These are phyloP conservation scores for Parastagonospora avenae DNA, from an alignment of 2,329 filamentous ascomycete species.

Conservation along the genomic window DNA sequence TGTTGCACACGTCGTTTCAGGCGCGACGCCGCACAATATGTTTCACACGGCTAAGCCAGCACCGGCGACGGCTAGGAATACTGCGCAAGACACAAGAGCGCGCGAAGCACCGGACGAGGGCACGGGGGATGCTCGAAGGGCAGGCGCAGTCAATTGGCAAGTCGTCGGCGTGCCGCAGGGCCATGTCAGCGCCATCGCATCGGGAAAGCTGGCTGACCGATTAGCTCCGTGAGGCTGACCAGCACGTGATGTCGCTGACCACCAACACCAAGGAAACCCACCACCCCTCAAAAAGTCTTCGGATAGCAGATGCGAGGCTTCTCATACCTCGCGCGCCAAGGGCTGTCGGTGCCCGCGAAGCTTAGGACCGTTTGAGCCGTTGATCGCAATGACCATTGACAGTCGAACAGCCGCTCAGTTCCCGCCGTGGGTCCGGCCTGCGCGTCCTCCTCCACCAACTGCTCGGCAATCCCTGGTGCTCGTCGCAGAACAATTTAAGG, in stretches of 20 bases:
- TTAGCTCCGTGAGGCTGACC: background rate
- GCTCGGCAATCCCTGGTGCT: conserved; percentile 9
- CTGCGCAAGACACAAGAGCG: background rate
- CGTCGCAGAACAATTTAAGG: conserved; percentile 16
- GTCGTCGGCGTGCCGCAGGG: background rate
- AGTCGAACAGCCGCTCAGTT: conserved; percentile 6
- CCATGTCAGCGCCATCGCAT: background rate
- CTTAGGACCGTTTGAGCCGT: background rate
- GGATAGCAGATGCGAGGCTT: too few species aligned
- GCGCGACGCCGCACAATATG: conserved; percentile 21
- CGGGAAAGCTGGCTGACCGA: too few species aligned
- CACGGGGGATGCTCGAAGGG: background rate
- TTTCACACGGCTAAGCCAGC: conserved; percentile 1
- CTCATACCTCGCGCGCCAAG: background rate
- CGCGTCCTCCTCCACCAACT: conserved; percentile 5
- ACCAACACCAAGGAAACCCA: background rate
- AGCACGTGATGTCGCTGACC: background rate
- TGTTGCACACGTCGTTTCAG: conserved; percentile 34
- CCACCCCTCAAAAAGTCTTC: background rate
- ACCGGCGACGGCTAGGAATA: background rate
- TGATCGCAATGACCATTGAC: background rate
- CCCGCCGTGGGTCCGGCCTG: conserved; percentile 6
- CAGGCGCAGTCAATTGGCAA: background rate
- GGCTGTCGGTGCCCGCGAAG: background rate
- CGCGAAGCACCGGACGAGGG: background rate